Percentiles rank a stretch among this genome's conserved stretches.
These are phyloP conservation scores for Baorangia bicolor DNA, from an alignment of 768 basidiomycete genomes.

Conservation along the genomic window DNA sequence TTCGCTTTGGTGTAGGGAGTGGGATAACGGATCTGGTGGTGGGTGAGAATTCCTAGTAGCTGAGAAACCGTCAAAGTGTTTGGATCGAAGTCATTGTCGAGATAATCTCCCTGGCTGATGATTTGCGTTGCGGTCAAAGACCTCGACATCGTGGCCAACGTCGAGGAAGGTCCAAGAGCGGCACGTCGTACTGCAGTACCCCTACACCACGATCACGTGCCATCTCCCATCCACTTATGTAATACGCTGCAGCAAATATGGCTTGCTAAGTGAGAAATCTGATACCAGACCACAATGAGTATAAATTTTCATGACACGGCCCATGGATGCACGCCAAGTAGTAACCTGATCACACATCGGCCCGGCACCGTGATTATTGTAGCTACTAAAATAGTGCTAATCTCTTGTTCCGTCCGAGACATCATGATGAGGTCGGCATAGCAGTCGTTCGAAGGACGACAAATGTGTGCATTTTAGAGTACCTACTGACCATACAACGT, in stretches of 20 bases:
- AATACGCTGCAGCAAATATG: conserved; percentile 1
- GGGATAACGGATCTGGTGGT: conserved; percentile 74
- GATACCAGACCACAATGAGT: no score
- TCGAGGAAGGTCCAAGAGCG: conserved; percentile 3
- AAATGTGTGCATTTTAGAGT: conserved; percentile 5
- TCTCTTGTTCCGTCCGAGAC: conserved; percentile 18
- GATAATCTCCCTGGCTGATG: conserved; percentile 72
- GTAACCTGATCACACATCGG: conserved; percentile 1
- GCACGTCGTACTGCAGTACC: neutral
- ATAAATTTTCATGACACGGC: neutral
- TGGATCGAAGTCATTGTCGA: conserved; percentile 77
- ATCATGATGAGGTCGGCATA: neutral
- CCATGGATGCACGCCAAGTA: neutral
- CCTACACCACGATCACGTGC: conserved; percentile 24
- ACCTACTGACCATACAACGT: neutral
- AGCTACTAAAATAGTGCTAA: neutral
- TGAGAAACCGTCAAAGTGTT: conserved; percentile 75
- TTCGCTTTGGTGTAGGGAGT: conserved; percentile 75
- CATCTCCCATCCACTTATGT: neutral
- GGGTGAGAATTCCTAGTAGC: conserved; percentile 71
- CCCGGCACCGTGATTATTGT: neutral
- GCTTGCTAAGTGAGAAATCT: no score
- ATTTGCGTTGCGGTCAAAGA: conserved; percentile 72
- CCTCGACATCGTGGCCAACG: conserved; percentile 56
- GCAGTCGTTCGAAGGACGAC: conserved; percentile 1